Percentiles rank a stretch among this genome's conserved stretches.
phyloP scores from a whole-genome alignment of 2,329 filamentous ascomycete genomes.

The Fusarium sp. region DNA sequence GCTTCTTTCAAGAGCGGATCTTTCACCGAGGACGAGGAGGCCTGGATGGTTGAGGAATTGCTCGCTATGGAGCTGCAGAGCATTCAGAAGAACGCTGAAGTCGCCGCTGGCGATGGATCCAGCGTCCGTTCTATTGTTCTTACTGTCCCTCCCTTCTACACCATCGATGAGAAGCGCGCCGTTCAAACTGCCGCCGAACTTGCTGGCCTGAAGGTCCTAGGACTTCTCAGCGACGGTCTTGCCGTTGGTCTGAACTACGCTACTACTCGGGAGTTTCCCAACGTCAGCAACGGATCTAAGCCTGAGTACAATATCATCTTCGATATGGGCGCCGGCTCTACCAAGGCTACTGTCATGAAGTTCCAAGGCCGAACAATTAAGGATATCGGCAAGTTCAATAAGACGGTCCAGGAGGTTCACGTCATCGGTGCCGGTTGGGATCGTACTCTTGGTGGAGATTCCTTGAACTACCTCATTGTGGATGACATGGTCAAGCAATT shows the following conservation, averaged over 20 bases:
- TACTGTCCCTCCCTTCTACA: constrained; percentile 91
- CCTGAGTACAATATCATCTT: constrained; percentile 94
- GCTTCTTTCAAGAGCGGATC: constrained; percentile 83
- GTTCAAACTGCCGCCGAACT: constrained; percentile 86
- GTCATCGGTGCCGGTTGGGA: constrained; percentile 91
- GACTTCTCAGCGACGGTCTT: constrained; percentile 87
- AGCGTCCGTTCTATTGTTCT: constrained; percentile 85
- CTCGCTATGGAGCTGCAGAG: constrained; percentile 96
- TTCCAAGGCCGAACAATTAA: constrained; percentile 93
- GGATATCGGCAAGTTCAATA: constrained; percentile 92
- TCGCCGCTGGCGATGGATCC: constrained; percentile 78
- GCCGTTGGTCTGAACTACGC: constrained; percentile 97
- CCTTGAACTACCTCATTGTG: constrained; percentile 86
- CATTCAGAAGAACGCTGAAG: constrained; percentile 88
- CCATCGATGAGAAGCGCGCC: constrained; percentile 87
- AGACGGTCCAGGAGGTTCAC: constrained; percentile 95
- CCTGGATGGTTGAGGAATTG: constrained; percentile 88
- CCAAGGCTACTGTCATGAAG: constrained; percentile 87
- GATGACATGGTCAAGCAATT: constrained; percentile 89
- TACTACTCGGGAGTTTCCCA: constrained; percentile 88
- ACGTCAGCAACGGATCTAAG: constrained; percentile 81
- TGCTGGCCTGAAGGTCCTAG: constrained; percentile 86
- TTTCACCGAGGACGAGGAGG: constrained; percentile 70
- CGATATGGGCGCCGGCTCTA: constrained; percentile 97
- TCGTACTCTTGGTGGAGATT: constrained; percentile 86